Conservation (phyloP, 805 yeast genomes). For the Saccharomycopsis lassenensis region DNA sequence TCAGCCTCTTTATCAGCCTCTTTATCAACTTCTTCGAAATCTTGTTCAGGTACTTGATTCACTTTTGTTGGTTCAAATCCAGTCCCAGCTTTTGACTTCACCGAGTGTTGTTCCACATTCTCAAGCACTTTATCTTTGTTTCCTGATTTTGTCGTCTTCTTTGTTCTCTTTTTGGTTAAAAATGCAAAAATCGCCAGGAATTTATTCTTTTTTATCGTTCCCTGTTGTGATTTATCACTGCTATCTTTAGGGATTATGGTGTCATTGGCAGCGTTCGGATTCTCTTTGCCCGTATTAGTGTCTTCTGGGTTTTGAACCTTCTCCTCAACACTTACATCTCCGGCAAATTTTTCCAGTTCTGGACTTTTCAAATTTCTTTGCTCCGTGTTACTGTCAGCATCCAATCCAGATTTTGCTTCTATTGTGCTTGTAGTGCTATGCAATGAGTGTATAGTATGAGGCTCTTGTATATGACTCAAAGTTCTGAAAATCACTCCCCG, state of each 20-base stretch:
- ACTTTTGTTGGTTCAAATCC: background rate
- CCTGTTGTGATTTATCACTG: background rate
- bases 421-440: background rate
- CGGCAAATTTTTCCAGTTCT: background rate
- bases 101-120: background rate
- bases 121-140: background rate
- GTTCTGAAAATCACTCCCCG: too few relatives aligned
- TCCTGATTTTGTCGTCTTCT: background rate
- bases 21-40: background rate
- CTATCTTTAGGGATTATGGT: background rate
- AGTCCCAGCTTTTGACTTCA: background rate
- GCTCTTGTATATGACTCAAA: constrained; percentile 1
- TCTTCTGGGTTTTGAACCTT: background rate
- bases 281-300: background rate
- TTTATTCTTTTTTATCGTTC: constrained; percentile 2
- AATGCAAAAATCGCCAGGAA: constrained; percentile 6
- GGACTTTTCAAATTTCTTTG: background rate
- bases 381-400: background rate
- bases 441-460: background rate
- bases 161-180: constrained; percentile 3
- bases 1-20: background rate
- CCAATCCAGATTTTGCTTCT: background rate
- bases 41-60: background rate
- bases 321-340: background rate
- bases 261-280: background rate